Conservation (phyloP, 2,329 filamentous ascomycete genomes). For the Macrophomina phaseolina region DNA sequence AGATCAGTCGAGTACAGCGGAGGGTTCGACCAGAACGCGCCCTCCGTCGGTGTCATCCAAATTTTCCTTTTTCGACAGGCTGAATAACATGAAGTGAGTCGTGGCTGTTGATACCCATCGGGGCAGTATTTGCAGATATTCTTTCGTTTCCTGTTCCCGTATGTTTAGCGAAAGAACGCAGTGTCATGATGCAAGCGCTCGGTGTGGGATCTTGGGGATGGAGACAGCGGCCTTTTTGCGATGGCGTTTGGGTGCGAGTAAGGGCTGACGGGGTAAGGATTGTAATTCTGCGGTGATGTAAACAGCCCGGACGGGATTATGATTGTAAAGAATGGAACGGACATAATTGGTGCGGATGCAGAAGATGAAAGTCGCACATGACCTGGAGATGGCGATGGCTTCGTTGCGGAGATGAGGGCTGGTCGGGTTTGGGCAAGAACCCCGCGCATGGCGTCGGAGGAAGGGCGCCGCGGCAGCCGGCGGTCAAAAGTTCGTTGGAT, state of each 20-base stretch:
- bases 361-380: background rate
- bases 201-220: background rate
- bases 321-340: background rate
- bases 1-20: conserved; percentile 11
- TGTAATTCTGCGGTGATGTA: background rate
- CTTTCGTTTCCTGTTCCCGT: background rate
- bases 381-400: background rate
- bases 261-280: background rate
- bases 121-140: background rate
- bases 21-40: background rate
- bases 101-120: background rate
- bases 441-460: background rate
- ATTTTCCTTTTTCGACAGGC: conserved; percentile 8
- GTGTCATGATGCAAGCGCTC: background rate
- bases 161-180: background rate
- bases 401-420: conserved; percentile 9
- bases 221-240: background rate
- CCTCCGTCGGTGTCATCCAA: conserved; percentile 6
- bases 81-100: background rate
- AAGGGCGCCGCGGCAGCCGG: conserved; percentile 1
- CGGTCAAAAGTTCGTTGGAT: background rate
- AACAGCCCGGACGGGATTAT: background rate
- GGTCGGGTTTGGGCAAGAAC: background rate
- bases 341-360: background rate
- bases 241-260: background rate